These are phyloP conservation scores for Myxozyma melibiosi DNA, from an alignment of 805 yeast species.

Conservation along the genomic window DNA sequence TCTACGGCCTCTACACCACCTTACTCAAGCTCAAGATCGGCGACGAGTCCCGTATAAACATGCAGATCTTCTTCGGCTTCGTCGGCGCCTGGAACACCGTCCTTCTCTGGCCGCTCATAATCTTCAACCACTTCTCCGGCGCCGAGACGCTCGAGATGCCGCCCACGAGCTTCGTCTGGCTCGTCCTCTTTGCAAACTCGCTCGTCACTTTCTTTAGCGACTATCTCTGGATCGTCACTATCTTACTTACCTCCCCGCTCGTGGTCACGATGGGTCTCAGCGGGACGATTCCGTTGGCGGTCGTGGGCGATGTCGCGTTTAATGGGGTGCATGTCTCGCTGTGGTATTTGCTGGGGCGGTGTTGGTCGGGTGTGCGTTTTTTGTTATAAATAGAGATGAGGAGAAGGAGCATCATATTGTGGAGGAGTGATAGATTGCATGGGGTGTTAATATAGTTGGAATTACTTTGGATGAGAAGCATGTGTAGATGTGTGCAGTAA, in stretches of 20 bases:
- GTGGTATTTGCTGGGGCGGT: constrained; percentile 77
- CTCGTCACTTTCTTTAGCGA: constrained; percentile 82
- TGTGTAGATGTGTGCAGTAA: too few relatives aligned
- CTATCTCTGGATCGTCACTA: constrained; percentile 94
- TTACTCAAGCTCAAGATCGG: constrained; percentile 71
- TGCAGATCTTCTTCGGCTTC: constrained; percentile 89
- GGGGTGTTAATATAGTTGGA: too few relatives aligned
- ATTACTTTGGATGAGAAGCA: too few relatives aligned
- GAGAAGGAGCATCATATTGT: constrained; percentile 51
- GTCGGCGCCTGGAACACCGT: constrained; percentile 83
- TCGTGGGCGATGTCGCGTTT: constrained; percentile 82
- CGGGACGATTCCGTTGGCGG: constrained; percentile 90
- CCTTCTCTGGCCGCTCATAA: constrained; percentile 78
- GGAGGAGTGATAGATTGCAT: too few relatives aligned
- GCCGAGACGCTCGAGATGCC: constrained; percentile 78
- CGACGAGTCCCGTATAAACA: constrained; percentile 75
- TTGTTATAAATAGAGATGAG: constrained; percentile 79
- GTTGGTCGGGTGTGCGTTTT: constrained; percentile 78
- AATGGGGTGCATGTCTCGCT: constrained; percentile 63
- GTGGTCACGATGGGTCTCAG: constrained; percentile 95
- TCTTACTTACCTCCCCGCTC: constrained; percentile 87
- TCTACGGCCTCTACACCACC: constrained; percentile 90
- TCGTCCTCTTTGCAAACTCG: constrained; percentile 65
- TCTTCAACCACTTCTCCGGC: constrained; percentile 63
- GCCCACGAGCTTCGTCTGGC: constrained; percentile 51